Evolutionary conservation across 1,284 basidiomycete species (phyloP).

Genomic region (Boletus smithii): DNA sequence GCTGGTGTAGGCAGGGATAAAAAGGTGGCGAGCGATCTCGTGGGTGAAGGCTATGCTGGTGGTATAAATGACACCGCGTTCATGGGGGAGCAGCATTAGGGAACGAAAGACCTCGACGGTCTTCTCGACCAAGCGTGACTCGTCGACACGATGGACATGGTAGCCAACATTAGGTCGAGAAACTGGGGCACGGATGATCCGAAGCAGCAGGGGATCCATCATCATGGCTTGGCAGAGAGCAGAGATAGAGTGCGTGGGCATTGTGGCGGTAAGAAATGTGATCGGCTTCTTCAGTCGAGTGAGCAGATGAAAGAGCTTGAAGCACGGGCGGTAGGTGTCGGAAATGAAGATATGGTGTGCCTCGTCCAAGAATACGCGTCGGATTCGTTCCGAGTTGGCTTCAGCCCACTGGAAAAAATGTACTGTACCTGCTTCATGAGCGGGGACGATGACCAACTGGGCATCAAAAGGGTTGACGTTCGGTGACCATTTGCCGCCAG

Average conservation of each 20-base stretch:
- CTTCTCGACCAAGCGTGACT: neutral
- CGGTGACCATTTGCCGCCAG: neutral
- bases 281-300: slow-evolving; percentile 13
- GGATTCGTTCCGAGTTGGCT: neutral
- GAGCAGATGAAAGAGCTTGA: slow-evolving; percentile 15
- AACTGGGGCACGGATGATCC: neutral
- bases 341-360: slow-evolving; percentile 21
- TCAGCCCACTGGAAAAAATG: slow-evolving; percentile 2
- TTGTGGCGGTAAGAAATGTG: slow-evolving; percentile 17
- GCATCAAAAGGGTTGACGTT: neutral
- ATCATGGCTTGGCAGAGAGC: slow-evolving; percentile 4
- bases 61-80: slow-evolving; percentile 4
- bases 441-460: slow-evolving; percentile 10
- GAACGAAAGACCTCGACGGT: neutral
- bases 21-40: neutral
- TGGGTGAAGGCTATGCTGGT: neutral
- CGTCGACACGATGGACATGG: fast-evolving
- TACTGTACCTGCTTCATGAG: slow-evolving; percentile 1
- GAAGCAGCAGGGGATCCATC: neutral
- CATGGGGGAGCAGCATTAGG: neutral
- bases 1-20: neutral
- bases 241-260: slow-evolving; percentile 9
- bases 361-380: slow-evolving; percentile 20
- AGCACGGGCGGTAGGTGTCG: slow-evolving; percentile 14
- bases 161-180: slow-evolving; percentile 2